A percentile compares a stretch with the other conserved stretches of the same genome.
phyloP scores from a whole-genome alignment of 306 rosid genomes.

The Rosa multiflora region DNA sequence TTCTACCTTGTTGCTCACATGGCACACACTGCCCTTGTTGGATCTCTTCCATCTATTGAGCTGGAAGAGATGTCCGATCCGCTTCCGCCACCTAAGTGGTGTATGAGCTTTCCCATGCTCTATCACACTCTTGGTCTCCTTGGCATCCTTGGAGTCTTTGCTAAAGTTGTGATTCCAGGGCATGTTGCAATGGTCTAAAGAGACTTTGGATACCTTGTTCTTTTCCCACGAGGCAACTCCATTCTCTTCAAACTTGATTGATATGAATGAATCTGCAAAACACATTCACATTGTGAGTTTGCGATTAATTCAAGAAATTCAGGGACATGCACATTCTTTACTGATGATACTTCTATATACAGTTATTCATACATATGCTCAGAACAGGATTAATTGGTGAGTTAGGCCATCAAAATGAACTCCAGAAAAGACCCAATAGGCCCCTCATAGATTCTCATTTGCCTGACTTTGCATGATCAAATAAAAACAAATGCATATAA shows the following conservation, averaged over 20 bases:
- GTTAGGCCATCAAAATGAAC: neutral
- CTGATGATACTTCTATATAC: neutral
- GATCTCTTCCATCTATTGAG: constrained; percentile 79
- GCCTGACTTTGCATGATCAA: neutral
- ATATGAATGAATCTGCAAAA: constrained; percentile 82
- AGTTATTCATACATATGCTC: neutral
- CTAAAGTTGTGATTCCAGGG: constrained; percentile 50
- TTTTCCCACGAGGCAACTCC: constrained; percentile 95
- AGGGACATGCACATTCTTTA: neutral
- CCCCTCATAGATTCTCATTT: neutral
- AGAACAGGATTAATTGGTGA: neutral
- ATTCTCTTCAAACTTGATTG: constrained; percentile 89
- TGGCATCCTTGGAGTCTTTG: constrained; percentile 40
- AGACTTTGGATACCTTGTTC: constrained; percentile 60
- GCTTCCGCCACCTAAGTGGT: constrained; percentile 84
- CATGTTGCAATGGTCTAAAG: constrained; percentile 60
- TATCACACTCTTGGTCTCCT: constrained; percentile 71
- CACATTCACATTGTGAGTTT: constrained; percentile 19
- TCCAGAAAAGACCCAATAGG: constrained; percentile 13
- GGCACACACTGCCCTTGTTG: constrained; percentile 60
- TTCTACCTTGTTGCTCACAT: constrained; percentile 69
- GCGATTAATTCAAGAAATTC: constrained; percentile 20
- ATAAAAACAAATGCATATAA: constrained; percentile 9
- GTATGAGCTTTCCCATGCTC: constrained; percentile 77
- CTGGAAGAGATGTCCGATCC: constrained; percentile 88